Evolutionary conservation across 768 basidiomycete species (phyloP), one percentile per base, ranked within the genome.

Genomic region (Hemileccinum rubropunctum): DNA sequence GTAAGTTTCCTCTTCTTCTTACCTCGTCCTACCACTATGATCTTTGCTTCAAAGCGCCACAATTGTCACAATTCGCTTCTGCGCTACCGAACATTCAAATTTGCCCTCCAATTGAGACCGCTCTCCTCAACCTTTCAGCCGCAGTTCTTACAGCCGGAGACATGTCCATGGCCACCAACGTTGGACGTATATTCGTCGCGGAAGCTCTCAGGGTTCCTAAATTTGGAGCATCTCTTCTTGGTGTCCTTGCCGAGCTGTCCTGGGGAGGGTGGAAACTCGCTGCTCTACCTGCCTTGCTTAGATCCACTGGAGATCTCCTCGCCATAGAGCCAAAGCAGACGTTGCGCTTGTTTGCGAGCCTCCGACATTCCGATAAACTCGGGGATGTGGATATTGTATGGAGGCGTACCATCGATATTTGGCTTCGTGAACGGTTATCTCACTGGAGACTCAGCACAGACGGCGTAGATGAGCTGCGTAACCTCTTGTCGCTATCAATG

Each of bases 261-360:
- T 92, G 88, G 86, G 80, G 81, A 17, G 90, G 88, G 3, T 91
- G 88, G 88, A 88, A 82, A 62, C 71, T 81, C 28, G 64, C 90
- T 10, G 86, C 78, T 13, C 61, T 84, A 2, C 84, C 88, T 2
- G 65, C 75, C 12, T 60, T 89, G n/a, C 58, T 82, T 13, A 80
- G 79, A 56, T 69, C 72, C 27, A 79, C 78, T 2, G 67, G 72
- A 4, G 73, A 72, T 41, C 59, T 83, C 18, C 58, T 83, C 13
- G 71, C 79, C 23, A 51, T 57, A 6, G 71, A 80, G n/a, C 73
- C 78, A 4, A 59, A 59, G 34, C 53, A 61, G 37, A 67, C 79
- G 0, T 51, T 85, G 11, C 72, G 72, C 17, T 70, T 88, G 48
- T 66, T 86, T 14, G 78, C 80, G 0, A 66, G 66, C 6, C 67